A percentile compares a stretch with the other conserved stretches of the same genome.
Evolutionary conservation across 2,329 filamentous ascomycete species (phyloP).

Genomic region (Xylaria sp.): DNA sequence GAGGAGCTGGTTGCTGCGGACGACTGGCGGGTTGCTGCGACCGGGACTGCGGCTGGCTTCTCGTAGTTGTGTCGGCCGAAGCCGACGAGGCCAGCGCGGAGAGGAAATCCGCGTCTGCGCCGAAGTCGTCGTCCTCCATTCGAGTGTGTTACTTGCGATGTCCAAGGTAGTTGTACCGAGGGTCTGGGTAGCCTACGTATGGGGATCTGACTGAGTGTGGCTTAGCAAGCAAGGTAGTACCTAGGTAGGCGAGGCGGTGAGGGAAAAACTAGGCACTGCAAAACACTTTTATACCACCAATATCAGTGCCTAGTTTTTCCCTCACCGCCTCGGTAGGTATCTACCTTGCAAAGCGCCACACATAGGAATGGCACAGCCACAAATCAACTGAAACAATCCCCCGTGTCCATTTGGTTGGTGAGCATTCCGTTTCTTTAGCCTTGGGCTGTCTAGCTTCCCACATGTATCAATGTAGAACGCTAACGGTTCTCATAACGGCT

Average conservation of each 20-base stretch:
- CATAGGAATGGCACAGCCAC: slow-evolving; percentile 25
- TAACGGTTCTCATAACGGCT: slow-evolving; percentile 45
- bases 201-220: not conserved
- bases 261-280: too few relatives aligned
- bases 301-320: too few relatives aligned
- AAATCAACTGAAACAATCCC: slow-evolving; percentile 28
- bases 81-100: slow-evolving; percentile 50
- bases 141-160: slow-evolving; percentile 10
- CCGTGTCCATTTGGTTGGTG: slow-evolving; percentile 28
- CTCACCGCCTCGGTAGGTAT: too few relatives aligned
- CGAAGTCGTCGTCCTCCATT: slow-evolving; percentile 59
- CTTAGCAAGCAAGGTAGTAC: not conserved
- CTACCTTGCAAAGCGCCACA: slow-evolving; percentile 14
- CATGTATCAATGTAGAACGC: slow-evolving; percentile 21
- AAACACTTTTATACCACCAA: too few relatives aligned
- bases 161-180: not conserved
- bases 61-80: slow-evolving; percentile 34
- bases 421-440: slow-evolving; percentile 27
- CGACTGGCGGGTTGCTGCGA: slow-evolving; percentile 45
- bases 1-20: slow-evolving; percentile 56
- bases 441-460: not conserved
- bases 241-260: not conserved
- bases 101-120: slow-evolving; percentile 57
- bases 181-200: not conserved
- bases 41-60: slow-evolving; percentile 39